These are phyloP conservation scores for Vanrija sp. DNA, from an alignment of 1,284 basidiomycete genomes.

Conservation along the genomic window DNA sequence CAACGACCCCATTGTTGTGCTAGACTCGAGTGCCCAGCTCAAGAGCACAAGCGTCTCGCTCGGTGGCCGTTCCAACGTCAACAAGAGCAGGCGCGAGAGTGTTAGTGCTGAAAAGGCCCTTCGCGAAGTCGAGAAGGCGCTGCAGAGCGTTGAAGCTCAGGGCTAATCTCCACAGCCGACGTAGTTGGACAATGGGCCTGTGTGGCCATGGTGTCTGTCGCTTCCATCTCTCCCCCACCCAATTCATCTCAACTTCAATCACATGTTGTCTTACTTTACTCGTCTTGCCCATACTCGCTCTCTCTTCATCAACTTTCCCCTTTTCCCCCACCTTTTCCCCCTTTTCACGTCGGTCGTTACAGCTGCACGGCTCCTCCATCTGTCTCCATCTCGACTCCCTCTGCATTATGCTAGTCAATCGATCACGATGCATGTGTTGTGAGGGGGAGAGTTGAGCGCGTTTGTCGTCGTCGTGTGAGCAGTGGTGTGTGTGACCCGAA, in stretches of 20 bases:
- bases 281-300: neutral
- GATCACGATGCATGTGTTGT: too few species aligned
- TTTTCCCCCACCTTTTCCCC: neutral
- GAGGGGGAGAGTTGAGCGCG: too few species aligned
- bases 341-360: too few species aligned
- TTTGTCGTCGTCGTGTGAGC: too few species aligned
- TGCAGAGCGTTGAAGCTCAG: constrained; percentile 51
- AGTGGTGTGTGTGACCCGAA: too few species aligned
- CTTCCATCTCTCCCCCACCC: neutral
- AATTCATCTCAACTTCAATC: neutral
- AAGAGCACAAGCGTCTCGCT: constrained; percentile 13
- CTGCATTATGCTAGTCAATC: too few species aligned
- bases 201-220: neutral
- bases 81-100: constrained; percentile 35
- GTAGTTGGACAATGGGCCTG: too few species aligned
- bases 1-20: constrained; percentile 25
- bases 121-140: constrained; percentile 68
- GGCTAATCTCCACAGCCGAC: constrained; percentile 6
- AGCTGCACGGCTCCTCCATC: too few species aligned
- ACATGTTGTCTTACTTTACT: neutral
- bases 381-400: too few species aligned
- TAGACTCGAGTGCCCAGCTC: constrained; percentile 21
- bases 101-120: constrained; percentile 59
- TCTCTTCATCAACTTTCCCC: neutral
- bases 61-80: neutral